A percentile compares a stretch with the other conserved stretches of the same genome.
Conservation (phyloP, 1,284 basidiomycete genomes). For the Vanrija humicola region DNA sequence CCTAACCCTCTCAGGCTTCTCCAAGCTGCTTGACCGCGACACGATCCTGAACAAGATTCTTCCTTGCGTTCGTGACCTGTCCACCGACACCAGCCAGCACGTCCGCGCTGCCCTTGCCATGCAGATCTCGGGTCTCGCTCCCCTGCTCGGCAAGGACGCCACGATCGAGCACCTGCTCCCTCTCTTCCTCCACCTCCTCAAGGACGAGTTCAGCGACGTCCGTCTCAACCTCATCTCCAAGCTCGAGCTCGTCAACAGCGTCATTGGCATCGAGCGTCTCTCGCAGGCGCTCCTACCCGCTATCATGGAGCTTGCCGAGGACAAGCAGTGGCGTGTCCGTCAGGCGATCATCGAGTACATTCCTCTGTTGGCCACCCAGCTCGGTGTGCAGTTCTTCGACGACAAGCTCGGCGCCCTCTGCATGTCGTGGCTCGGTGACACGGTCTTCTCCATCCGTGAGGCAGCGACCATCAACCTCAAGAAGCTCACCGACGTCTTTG, state of each 20-base stretch:
- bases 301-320: slow-evolving; percentile 96
- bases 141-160: slow-evolving; percentile 86
- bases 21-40: slow-evolving; percentile 89
- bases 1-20: slow-evolving; percentile 67
- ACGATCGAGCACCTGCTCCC: slow-evolving; percentile 97
- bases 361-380: slow-evolving; percentile 91
- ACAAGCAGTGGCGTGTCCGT: slow-evolving; percentile 99
- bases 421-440: slow-evolving; percentile 99
- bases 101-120: slow-evolving; percentile 94
- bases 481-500: slow-evolving; percentile 97
- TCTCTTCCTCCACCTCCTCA: slow-evolving; percentile 90
- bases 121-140: slow-evolving; percentile 96
- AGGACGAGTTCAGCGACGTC: slow-evolving; percentile 99
- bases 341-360: slow-evolving; percentile 99
- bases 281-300: slow-evolving; percentile 95
- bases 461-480: slow-evolving; percentile 95
- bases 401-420: slow-evolving; percentile 94
- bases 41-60: slow-evolving; percentile 89
- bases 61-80: slow-evolving; percentile 93
- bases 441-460: slow-evolving; percentile 96
- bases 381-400: slow-evolving; percentile 96
- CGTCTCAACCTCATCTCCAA: slow-evolving; percentile 98
- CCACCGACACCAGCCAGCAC: slow-evolving; percentile 92
- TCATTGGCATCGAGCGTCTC: slow-evolving; percentile 94
- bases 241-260: slow-evolving; percentile 91